Evolutionary conservation across 2,329 filamentous ascomycete species (phyloP), one percentile per base, ranked within the genome.

Genomic region (Raffaelea ambrosiae): DNA sequence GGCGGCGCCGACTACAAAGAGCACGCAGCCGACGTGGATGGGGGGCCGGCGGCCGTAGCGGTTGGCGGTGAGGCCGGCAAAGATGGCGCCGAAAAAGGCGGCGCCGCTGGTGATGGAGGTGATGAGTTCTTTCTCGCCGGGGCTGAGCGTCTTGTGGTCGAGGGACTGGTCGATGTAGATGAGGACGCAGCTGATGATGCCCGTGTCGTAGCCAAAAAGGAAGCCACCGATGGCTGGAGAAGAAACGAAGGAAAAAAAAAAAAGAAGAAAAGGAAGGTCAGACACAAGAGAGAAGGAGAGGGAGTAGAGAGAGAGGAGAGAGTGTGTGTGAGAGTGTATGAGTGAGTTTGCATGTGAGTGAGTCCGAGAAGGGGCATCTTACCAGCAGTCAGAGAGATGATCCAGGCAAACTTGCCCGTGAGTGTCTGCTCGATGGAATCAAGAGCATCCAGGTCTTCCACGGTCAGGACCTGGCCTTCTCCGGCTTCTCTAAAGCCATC

Each of bases 121-220:
- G 56, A 84, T 81, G 53, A 86, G 68, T 7, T 81, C 84, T 59
- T 82, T 86, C 61, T 84, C 79, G 58, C 81, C 63, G 0, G 79
- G 76, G 1, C 72, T 80, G 21, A 84, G 69, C 8, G 68, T 62
- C 45, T 73, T 73, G 47, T 66, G 59, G 31, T 76, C 79, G 31
- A 84, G 74, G 8, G 78, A 77, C 3, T 65, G 70, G 41, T 73
- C 74, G 53, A 84, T 73, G 2, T 79, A 81, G 42, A 85, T 76
- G 29, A 85, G 69, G 1, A 79, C 83, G 2, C 79, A 77, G 22
- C 79, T 83, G 47, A 85, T 83, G 16, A 84, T 81, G 40, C 81
- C 79, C 0, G 79, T 83, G 58, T 83, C 79, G 57, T 82, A 85
- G 58, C 81, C 81, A 65, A 85, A 85, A 2, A 85, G 59, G 1